Evolutionary conservation across 306 rosid genomes (phyloP), one percentile per base, ranked within the genome.

Genomic region (Prunus kanzakura): DNA sequence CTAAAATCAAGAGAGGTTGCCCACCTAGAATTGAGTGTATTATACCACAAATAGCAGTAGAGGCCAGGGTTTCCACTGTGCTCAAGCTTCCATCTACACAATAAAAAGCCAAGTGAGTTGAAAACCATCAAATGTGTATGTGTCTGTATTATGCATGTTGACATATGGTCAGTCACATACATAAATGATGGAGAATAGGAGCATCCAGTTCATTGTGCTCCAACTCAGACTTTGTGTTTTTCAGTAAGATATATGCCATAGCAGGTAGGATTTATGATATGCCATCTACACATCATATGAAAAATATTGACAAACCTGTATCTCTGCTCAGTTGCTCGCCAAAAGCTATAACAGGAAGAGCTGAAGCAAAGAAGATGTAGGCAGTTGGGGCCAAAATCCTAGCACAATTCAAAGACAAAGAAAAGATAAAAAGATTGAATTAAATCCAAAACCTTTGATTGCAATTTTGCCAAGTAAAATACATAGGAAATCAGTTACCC

Each of bases 11-110:
- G 11, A 92, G 96, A 69, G 97, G 96, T 19, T 92, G 97, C 1
- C 97, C 96, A 43, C 93, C 97, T 4, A 92, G 47, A 81, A 92
- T 81, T 25, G 97, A 86, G 83, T 92, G 97, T 81, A 92, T 86
- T 67, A 92, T 83, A 75, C 97, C 96, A 70, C 96, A 90, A 5
- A 92, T 85, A 18, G 96, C 93, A 35, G 97, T 92, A 35, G 97
- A 90, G 66, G 86, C 91, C 81, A 92, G 65, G 46, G 93, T 88
- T 78, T 92, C 96, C 9, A 90, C 96, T 2, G 96, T 76, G 78
- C 92, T 88, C 84, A 92, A 87, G 41, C 79, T 88, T 84, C 96
- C 96, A 88, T 88, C 97, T 92, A 18, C 50, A 74, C 29, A 78
- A 56, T 27, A 29, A 52, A 81, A 5, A 77, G 45, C 32, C 32